Base-by-base conservation (phyloP, 306 rosid species). In the Acacia crassicarpa region DNA sequence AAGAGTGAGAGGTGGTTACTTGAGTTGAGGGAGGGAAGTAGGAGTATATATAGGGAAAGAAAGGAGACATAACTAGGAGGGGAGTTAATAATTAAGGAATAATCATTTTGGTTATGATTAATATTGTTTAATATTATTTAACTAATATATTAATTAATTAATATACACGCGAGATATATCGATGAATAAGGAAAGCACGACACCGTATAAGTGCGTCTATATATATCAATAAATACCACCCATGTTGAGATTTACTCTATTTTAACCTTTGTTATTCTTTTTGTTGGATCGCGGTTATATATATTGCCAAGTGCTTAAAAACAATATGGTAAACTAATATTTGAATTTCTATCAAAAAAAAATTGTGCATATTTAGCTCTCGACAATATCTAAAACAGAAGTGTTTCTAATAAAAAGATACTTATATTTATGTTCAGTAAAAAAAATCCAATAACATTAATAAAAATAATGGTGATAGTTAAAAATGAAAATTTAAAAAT, bases 41-140 rank as follows among this genome's bases (percentile, higher is more conserved):
- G 74, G 61, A 51, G 58, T 84, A 74, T 87, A 84, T 87, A 87
- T 76, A 85, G 88, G 69, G 69, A 25, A 6, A 66, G 16, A 19
- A 49, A 17, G 44, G 71, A 62, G 51, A 5, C 51, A 51, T 59
- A 41, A 56, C 27, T 4, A 19, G 19, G 54, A 53, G 46, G 76
- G 56, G 56, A 69, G 72, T 30, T 11, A 6, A 38, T 38, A 38
- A 38, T 38, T 35, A 33, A 22, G 72, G 17, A 59, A 49, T 49
- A 63, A 78, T 67, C 44, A 76, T 71, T 80, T n/a, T 23, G 68
- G 19, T 46, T 46, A 46, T 13, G 16, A 13, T 46, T 48, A 49
- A 14, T 49, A 49, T 14, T 16, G 19, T 49, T 4, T 49, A 45
- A 13, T 8, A 3, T 49, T 49, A 11, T 4, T 13, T 35, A 48